These are phyloP conservation scores for Candida gorgasii DNA, from an alignment of 805 yeast species.

Conservation along the genomic window DNA sequence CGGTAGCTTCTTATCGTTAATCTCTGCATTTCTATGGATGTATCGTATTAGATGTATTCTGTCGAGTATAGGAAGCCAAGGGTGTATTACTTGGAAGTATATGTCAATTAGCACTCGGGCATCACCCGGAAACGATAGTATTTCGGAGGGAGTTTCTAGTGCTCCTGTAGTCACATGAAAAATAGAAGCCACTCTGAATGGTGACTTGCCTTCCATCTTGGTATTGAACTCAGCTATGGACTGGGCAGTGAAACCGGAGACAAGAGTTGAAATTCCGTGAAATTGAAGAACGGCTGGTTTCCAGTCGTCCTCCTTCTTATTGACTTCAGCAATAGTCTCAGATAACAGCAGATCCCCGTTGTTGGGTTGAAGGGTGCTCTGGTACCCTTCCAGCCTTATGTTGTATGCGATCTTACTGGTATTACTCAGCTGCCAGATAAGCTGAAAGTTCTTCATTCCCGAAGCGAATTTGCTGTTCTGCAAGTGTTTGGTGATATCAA, in stretches of 20 bases:
- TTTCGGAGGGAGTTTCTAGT: background rate
- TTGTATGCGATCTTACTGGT: background rate
- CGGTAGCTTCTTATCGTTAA: background rate
- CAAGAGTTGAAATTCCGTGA: background rate
- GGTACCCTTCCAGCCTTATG: background rate
- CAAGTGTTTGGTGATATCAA: background rate
- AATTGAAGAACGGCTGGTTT: background rate
- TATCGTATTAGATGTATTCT: background rate
- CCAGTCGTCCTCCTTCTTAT: background rate
- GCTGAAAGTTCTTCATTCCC: background rate
- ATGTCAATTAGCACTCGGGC: background rate
- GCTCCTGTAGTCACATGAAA: background rate
- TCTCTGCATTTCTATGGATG: background rate
- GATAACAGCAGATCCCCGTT: no score
- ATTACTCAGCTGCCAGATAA: background rate
- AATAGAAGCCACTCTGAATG: conserved; percentile 1
- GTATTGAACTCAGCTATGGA: background rate
- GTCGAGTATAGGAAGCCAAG: background rate
- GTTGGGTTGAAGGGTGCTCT: no score
- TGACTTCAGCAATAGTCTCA: background rate
- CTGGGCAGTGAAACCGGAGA: background rate
- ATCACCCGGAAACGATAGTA: background rate
- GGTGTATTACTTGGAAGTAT: background rate
- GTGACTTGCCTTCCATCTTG: background rate
- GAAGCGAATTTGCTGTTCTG: background rate